phyloP scores from a whole-genome alignment of 2,329 filamentous ascomycete genomes.

The Talaromyces sp. region DNA sequence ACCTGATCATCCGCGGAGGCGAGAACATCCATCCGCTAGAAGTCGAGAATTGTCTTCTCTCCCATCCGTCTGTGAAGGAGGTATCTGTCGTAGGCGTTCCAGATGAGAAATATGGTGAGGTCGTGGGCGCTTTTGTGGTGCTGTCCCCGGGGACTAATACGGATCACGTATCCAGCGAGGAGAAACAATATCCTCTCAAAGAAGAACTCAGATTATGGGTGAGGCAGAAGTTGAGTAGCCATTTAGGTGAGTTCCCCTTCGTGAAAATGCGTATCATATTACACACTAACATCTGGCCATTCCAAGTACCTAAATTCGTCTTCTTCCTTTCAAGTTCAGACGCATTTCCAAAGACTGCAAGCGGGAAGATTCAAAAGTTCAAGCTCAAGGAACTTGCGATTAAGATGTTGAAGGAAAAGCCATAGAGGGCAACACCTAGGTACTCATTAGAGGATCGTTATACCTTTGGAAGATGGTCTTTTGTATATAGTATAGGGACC shows the following conservation, averaged over 20 bases:
- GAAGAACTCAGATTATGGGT: slow-evolving; percentile 71
- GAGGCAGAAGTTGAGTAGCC: slow-evolving; percentile 63
- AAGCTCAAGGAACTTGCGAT: slow-evolving; percentile 68
- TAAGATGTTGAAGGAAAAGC: slow-evolving; percentile 41
- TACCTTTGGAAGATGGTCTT: not conserved
- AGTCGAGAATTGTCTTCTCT: slow-evolving; percentile 81
- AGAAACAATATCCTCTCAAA: slow-evolving; percentile 44
- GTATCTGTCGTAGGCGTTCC: slow-evolving; percentile 80
- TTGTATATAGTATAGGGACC: not conserved
- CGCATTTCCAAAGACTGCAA: slow-evolving; percentile 89
- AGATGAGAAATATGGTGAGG: slow-evolving; percentile 79
- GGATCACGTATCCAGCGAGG: slow-evolving; percentile 32
- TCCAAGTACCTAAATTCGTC: slow-evolving; percentile 77
- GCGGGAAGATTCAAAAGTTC: slow-evolving; percentile 96
- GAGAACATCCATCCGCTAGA: slow-evolving; percentile 96
- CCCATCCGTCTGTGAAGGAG: slow-evolving; percentile 66
- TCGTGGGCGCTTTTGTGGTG: slow-evolving; percentile 78
- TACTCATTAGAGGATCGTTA: no score
- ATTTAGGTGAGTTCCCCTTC: slow-evolving; percentile 56
- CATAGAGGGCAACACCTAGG: not conserved
- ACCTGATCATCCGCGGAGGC: slow-evolving; percentile 89
- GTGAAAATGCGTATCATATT: not conserved
- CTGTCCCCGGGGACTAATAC: slow-evolving; percentile 38
- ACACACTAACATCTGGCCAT: not conserved
- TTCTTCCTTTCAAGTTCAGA: slow-evolving; percentile 64